Conservation (phyloP, 2,329 filamentous ascomycete genomes). For the Metarhizium album region DNA sequence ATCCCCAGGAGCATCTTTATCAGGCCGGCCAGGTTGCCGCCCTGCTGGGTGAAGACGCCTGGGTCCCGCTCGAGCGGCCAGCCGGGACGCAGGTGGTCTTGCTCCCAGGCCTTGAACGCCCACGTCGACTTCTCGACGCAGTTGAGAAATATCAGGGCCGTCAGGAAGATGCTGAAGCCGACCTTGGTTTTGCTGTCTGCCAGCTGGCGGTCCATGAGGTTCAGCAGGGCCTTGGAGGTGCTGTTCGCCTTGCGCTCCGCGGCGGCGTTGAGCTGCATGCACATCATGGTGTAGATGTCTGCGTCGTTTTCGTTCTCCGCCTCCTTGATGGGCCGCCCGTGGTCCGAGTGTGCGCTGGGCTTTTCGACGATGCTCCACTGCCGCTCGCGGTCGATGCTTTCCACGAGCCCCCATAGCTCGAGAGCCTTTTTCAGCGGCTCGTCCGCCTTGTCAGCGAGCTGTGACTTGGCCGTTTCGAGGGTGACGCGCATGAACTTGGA, state of each 20-base stretch:
- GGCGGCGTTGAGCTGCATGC: conserved; percentile 53
- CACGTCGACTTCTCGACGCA: conserved; percentile 58
- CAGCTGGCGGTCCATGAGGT: conserved; percentile 49
- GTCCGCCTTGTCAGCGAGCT: conserved; percentile 36
- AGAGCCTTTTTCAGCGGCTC: conserved; percentile 46
- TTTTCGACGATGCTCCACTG: conserved; percentile 48
- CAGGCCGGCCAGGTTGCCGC: conserved; percentile 45
- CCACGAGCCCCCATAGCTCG: conserved; percentile 54
- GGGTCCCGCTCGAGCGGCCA: conserved; percentile 53
- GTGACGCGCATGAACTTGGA: conserved; percentile 50
- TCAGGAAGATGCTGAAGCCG: conserved; percentile 50
- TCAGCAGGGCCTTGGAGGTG: conserved; percentile 47
- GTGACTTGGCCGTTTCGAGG: conserved; percentile 40
- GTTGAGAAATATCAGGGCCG: conserved; percentile 51
- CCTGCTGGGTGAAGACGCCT: conserved; percentile 45
- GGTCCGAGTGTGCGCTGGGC: conserved; percentile 28
- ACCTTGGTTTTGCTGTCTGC: conserved; percentile 50
- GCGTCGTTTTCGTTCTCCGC: conserved; percentile 35
- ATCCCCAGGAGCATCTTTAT: conserved; percentile 53
- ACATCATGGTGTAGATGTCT: conserved; percentile 50
- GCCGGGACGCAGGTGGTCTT: conserved; percentile 44
- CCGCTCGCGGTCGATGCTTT: conserved; percentile 53
- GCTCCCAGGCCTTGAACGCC: conserved; percentile 59
- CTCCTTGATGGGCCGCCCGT: conserved; percentile 38
- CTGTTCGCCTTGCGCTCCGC: conserved; percentile 52